Conservation (phyloP, 2,329 filamentous ascomycete species). For the Diaporthe destruens region DNA sequence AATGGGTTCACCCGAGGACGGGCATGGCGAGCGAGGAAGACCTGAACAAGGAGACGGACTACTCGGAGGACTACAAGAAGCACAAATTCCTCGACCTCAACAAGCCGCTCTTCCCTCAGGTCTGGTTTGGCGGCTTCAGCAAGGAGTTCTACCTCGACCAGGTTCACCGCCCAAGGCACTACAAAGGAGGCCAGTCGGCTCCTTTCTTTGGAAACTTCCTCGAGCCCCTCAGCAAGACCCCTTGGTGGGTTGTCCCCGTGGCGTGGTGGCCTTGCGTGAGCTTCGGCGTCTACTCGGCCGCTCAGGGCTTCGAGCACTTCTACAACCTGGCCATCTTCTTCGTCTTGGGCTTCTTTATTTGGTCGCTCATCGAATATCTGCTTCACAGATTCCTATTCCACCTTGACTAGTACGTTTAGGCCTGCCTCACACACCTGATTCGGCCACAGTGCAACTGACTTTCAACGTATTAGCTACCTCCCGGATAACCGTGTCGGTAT, state of each 20-base stretch:
- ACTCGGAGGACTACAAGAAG: constrained; percentile 79
- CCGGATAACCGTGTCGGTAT: constrained; percentile 92
- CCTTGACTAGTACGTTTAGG: constrained; percentile 80
- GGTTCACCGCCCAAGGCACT: constrained; percentile 94
- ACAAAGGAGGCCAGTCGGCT: constrained; percentile 91
- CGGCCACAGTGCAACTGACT: neutral
- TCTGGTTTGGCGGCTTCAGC: constrained; percentile 88
- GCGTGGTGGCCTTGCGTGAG: constrained; percentile 86
- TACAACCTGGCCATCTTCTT: constrained; percentile 71
- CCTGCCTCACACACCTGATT: neutral
- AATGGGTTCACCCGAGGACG: constrained; percentile 71
- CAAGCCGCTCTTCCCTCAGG: constrained; percentile 85
- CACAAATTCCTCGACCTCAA: constrained; percentile 95
- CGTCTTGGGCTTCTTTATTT: constrained; percentile 78
- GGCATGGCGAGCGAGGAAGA: constrained; percentile 93
- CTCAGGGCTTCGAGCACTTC: constrained; percentile 67
- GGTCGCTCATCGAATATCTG: constrained; percentile 91
- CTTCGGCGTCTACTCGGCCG: constrained; percentile 78
- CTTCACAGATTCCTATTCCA: constrained; percentile 95
- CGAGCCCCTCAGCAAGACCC: constrained; percentile 95
- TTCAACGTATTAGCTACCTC: constrained; percentile 72
- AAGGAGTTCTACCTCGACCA: constrained; percentile 99
- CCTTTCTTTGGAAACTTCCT: constrained; percentile 97
- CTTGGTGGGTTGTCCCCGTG: constrained; percentile 90
- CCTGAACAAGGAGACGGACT: constrained; percentile 86